phyloP scores from a whole-genome alignment of 1,139 yeast genomes.

The Nadsonia starkeyi-henricii region DNA sequence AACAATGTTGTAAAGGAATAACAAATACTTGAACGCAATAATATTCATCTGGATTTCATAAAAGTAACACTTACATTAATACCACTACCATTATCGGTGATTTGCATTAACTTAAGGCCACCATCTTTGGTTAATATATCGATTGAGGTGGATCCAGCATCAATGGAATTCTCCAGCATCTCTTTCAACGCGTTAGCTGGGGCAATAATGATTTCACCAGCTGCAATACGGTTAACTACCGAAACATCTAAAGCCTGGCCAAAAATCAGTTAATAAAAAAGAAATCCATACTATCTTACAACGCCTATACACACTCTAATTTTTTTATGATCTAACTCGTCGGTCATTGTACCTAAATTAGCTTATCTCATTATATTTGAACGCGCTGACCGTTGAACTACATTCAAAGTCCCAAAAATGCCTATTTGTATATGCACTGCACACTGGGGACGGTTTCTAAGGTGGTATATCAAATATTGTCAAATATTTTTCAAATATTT shows the following conservation, averaged over 20 bases:
- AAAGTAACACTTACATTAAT: slow-evolving; percentile 24
- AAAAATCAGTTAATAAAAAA: not conserved
- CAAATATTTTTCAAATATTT: no score
- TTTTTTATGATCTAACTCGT: not conserved
- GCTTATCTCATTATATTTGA: not conserved
- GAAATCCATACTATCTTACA: no score
- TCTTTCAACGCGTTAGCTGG: slow-evolving; percentile 82
- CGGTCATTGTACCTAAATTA: not conserved
- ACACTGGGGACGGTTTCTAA: no score
- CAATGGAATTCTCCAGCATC: slow-evolving; percentile 65
- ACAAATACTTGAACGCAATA: not conserved
- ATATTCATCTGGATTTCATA: not conserved
- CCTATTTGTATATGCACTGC: no score
- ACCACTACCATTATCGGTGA: slow-evolving; percentile 71
- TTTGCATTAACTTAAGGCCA: slow-evolving; percentile 46
- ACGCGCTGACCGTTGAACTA: no score
- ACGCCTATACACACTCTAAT: not conserved
- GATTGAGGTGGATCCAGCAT: slow-evolving; percentile 56
- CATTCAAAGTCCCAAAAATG: no score
- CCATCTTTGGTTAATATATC: slow-evolving; percentile 50
- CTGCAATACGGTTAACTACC: slow-evolving; percentile 68
- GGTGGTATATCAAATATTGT: no score
- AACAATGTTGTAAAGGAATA: slow-evolving; percentile 22
- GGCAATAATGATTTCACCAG: slow-evolving; percentile 90
- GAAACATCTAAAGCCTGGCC: not conserved